phyloP scores from a whole-genome alignment of 768 basidiomycete species.

The Lyophyllum atratum region DNA sequence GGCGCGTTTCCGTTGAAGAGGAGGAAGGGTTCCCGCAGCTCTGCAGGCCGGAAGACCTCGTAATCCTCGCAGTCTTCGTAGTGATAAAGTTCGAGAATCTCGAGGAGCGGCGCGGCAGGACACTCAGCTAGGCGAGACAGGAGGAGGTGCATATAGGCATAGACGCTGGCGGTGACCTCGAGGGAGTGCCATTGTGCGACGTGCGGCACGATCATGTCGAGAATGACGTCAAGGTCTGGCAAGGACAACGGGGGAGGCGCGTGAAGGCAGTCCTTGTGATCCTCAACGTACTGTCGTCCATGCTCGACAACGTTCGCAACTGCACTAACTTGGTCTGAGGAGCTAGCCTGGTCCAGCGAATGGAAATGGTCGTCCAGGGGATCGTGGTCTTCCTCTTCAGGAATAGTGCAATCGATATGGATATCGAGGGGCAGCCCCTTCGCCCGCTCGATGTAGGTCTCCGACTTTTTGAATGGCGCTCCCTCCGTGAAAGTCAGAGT shows the following conservation, averaged over 20 bases:
- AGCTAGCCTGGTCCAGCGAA: not conserved
- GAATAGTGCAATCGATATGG: slow-evolving; percentile 42
- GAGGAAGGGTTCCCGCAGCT: slow-evolving; percentile 41
- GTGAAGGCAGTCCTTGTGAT: slow-evolving; percentile 20
- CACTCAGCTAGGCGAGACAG: slow-evolving; percentile 44
- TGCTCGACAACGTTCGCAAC: not conserved
- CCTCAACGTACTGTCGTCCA: slow-evolving; percentile 19
- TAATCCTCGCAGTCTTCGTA: slow-evolving; percentile 50
- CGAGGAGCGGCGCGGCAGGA: slow-evolving; percentile 53
- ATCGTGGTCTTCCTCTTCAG: slow-evolving; percentile 26
- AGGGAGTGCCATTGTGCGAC: slow-evolving; percentile 55
- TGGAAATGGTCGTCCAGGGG: slow-evolving; percentile 24
- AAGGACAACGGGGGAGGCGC: slow-evolving; percentile 28
- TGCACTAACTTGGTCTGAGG: not conserved
- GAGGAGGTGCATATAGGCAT: slow-evolving; percentile 46
- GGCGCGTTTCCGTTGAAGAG: slow-evolving; percentile 61
- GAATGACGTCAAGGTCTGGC: slow-evolving; percentile 34
- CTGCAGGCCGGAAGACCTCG: slow-evolving; percentile 40
- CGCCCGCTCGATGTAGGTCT: slow-evolving; percentile 52
- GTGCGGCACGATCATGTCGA: slow-evolving; percentile 52
- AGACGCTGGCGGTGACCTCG: slow-evolving; percentile 46
- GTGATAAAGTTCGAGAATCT: slow-evolving; percentile 55
- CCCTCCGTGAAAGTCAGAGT: slow-evolving; percentile 40
- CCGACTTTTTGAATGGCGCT: slow-evolving; percentile 44
- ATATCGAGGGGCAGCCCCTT: slow-evolving; percentile 57